Evolutionary conservation across 2,329 filamentous ascomycete genomes (phyloP).

Genomic region (Calycina marina): DNA sequence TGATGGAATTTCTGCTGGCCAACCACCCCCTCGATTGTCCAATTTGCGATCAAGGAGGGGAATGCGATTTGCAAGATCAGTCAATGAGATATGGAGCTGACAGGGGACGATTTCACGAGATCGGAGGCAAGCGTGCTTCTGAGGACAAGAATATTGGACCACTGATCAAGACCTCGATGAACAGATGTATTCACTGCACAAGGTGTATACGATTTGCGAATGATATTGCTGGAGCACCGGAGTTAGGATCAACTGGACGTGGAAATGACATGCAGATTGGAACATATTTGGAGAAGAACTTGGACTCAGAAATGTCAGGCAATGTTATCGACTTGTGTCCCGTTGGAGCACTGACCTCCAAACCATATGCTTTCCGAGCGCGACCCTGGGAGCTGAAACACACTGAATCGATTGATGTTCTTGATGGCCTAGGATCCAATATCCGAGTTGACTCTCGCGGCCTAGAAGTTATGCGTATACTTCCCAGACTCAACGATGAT

Average conservation of each 20-base stretch:
- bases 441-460: slow-evolving; percentile 89
- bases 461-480: slow-evolving; percentile 86
- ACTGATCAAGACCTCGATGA: slow-evolving; percentile 98
- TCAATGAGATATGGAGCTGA: slow-evolving; percentile 98
- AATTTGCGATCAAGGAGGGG: slow-evolving; percentile 96
- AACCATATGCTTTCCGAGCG: slow-evolving; percentile 94
- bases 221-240: slow-evolving; percentile 88
- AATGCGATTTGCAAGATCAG: slow-evolving; percentile 98
- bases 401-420: slow-evolving; percentile 88
- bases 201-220: slow-evolving; percentile 96
- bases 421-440: slow-evolving; percentile 85
- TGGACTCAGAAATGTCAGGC: slow-evolving; percentile 88
- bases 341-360: slow-evolving; percentile 89
- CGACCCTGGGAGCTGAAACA: slow-evolving; percentile 96
- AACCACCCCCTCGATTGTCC: slow-evolving; percentile 95
- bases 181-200: slow-evolving; percentile 98
- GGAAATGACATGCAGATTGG: slow-evolving; percentile 97
- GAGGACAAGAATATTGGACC: slow-evolving; percentile 99
- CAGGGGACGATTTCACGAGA: slow-evolving; percentile 90
- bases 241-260: slow-evolving; percentile 85
- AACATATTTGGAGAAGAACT: slow-evolving; percentile 87
- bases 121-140: slow-evolving; percentile 88
- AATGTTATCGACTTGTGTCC: slow-evolving; percentile 98
- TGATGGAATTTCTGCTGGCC: slow-evolving; percentile 96
- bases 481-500: slow-evolving; percentile 90